Base-by-base conservation (phyloP, 108 stramenopile genomes). In the Bacterosira constricta region DNA sequence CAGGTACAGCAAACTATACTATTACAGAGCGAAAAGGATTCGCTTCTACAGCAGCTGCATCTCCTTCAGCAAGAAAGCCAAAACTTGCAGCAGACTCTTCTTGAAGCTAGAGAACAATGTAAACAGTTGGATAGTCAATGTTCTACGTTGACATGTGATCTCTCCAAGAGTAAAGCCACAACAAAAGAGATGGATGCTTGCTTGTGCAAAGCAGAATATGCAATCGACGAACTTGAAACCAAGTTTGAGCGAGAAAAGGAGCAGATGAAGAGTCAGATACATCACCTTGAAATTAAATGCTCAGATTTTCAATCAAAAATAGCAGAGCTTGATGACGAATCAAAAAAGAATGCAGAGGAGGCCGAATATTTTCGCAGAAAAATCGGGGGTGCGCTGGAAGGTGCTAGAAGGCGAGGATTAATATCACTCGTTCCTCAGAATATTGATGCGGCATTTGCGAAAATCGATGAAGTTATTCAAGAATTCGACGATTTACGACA, bases 381-480 rank as follows among this genome's bases (percentile, higher is more conserved):
- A n/a, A 63, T 80, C 44, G 62, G 64, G 34, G 55, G 47, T 9
- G 56, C 55, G 20, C 34, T 80, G 17, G 67, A 63, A 55, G 61
- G 60, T 32, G 79, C 66, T n/a, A 60, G 25, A n/a, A 38, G 39
- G 0, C 62, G 69, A 38, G 77, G 77, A 46, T 60, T 57, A n/a
- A 79, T 79, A 27, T 3, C 57, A 36, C 41, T 27, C 31, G 65
- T 79, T 55, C 71, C 79, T 11, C 45, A 32, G 26, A 51, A 42
- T 13, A 52, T 32, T 0, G 71, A 72, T 32, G 57, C 11, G 29
- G 66, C 71, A 5, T 64, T 80, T 34, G 66, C 61, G 6, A 69
- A 53, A 56, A 55, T 50, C 13, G 67, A 68, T 54, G 71, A 80
- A 47, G 55, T 80, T 10, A 57, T 80, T 30, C 47, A 60, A 20